Evolutionary conservation across 169 alveolate species (phyloP).

Genomic region (Eimeria falciformis): DNA sequence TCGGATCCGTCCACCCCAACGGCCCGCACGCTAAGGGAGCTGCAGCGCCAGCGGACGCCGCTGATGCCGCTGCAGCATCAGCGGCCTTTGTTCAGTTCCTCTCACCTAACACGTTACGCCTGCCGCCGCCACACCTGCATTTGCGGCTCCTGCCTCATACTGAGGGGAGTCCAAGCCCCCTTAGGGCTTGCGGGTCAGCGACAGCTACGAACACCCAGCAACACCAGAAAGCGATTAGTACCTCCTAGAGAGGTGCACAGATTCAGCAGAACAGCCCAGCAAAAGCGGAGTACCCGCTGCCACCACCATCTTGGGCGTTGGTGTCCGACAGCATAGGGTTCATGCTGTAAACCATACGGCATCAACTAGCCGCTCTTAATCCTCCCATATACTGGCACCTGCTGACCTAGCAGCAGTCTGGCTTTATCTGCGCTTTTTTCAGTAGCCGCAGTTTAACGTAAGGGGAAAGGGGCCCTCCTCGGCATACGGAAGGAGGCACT

Average conservation of each 20-base stretch:
- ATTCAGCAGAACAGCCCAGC: too few species aligned
- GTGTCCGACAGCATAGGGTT: too few species aligned
- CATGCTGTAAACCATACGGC: too few species aligned
- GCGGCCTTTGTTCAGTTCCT: background rate
- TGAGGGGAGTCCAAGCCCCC: conserved; percentile 24
- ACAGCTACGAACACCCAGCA: conserved; percentile 5
- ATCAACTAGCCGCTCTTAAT: too few species aligned
- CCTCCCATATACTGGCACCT: too few species aligned
- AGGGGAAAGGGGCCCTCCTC: background rate
- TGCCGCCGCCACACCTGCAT: background rate
- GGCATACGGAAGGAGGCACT: background rate
- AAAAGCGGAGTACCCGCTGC: too few species aligned
- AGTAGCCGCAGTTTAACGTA: too few species aligned
- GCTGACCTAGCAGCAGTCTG: too few species aligned
- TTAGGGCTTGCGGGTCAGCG: background rate
- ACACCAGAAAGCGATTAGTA: background rate
- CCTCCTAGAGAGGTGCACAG: background rate
- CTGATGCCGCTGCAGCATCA: conserved; percentile 52
- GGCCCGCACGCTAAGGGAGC: background rate
- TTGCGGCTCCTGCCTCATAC: conserved; percentile 1
- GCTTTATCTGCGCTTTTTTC: too few species aligned
- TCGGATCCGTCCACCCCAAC: background rate
- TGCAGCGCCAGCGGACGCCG: conserved; percentile 36
- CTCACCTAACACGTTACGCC: background rate
- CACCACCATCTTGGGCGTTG: too few species aligned